phyloP scores from a whole-genome alignment of 2,329 filamentous ascomycete genomes.

The Pestalotiopsis sp. region DNA sequence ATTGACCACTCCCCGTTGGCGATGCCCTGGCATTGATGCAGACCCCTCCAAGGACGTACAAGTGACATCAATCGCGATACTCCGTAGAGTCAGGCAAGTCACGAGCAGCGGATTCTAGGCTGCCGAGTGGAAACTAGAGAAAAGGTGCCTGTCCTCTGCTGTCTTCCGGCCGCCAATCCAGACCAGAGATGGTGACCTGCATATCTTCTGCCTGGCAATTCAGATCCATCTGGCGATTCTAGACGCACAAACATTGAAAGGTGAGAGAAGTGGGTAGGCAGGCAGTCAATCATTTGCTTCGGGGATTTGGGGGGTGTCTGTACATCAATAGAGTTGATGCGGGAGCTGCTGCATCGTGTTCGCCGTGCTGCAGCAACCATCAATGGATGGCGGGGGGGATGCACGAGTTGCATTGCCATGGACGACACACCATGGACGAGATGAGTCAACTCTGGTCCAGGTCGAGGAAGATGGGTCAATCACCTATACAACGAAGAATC shows the following conservation, averaged over 20 bases:
- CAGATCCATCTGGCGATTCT: not conserved
- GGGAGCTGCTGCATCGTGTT: not conserved
- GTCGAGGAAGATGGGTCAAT: not conserved
- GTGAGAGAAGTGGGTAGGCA: not conserved
- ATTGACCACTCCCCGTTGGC: not conserved
- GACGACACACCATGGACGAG: not conserved
- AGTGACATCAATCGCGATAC: constrained; percentile 9
- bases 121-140: not conserved
- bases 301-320: not conserved
- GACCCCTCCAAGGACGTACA: not conserved
- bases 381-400: not conserved
- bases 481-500: not conserved
- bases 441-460: not conserved
- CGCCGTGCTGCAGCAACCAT: not conserved
- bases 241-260: not conserved
- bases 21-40: constrained; percentile 8
- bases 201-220: not conserved
- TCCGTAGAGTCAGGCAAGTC: constrained; percentile 2
- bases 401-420: not conserved
- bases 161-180: not conserved
- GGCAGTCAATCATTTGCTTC: not conserved
- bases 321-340: not conserved
- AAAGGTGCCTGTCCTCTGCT: not conserved
- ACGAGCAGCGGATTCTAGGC: constrained; percentile 11
- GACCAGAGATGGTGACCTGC: not conserved